A percentile compares a stretch with the other conserved stretches of the same genome.
Evolutionary conservation across 345 rosid genomes (phyloP).

Genomic region (Eucalyptus polybractea): DNA sequence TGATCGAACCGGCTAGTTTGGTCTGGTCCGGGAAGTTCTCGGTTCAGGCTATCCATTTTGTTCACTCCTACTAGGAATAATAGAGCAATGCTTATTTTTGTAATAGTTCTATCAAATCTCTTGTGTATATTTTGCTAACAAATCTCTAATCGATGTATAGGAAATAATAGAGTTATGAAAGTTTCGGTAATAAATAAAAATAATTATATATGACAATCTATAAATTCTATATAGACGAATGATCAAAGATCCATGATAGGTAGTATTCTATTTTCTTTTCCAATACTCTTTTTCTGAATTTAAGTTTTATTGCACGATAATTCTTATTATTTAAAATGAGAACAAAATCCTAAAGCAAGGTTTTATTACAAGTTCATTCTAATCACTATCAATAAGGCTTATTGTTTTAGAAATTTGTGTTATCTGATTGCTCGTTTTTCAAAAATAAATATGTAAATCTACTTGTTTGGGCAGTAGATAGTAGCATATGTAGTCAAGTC

Average conservation of each 20-base stretch:
- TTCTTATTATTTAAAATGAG: background rate
- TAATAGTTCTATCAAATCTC: background rate
- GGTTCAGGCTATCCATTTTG: no score
- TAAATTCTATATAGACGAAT: background rate
- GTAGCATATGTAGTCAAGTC: background rate
- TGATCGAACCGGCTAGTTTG: rapidly evolving
- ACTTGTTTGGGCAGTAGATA: background rate
- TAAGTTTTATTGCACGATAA: background rate
- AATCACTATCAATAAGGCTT: background rate
- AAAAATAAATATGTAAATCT: background rate
- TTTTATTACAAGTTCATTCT: background rate
- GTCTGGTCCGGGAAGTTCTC: rapidly evolving
- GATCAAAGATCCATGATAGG: background rate
- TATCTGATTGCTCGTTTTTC: background rate
- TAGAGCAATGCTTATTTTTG: background rate
- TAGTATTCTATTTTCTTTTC: background rate
- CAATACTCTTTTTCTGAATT: background rate
- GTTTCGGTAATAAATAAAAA: background rate
- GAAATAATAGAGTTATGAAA: background rate
- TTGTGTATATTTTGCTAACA: background rate
- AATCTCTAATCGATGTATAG: background rate
- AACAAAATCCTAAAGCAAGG: background rate
- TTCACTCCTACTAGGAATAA: background rate
- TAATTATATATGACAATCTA: background rate
- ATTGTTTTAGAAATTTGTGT: background rate